Conservation (phyloP, 352 stramenopile species). For the Phytophthora sp. region DNA sequence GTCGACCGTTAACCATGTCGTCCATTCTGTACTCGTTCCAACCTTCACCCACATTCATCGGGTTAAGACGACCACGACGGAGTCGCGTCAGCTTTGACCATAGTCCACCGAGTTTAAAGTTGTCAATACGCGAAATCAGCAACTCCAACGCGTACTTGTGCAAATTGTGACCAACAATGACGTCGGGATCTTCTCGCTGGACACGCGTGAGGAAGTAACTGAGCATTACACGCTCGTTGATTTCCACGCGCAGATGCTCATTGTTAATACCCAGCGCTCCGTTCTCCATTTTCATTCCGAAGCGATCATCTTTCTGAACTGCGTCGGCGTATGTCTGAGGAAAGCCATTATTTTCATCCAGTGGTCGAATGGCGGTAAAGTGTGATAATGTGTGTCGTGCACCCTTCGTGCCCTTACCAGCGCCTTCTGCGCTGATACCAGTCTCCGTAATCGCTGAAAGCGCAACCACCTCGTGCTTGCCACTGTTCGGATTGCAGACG, state of each 20-base stretch:
- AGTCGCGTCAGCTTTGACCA: slow-evolving; percentile 88
- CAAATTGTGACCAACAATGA: slow-evolving; percentile 99
- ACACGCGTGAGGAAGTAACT: slow-evolving; percentile 92
- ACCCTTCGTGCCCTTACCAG: slow-evolving; percentile 43
- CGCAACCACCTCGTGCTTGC: slow-evolving; percentile 96
- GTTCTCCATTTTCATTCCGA: slow-evolving; percentile 53
- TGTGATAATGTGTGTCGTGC: slow-evolving; percentile 59
- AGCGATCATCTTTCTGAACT: slow-evolving; percentile 67
- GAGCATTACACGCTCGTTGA: slow-evolving; percentile 87
- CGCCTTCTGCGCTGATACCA: slow-evolving; percentile 73
- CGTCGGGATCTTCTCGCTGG: slow-evolving; percentile 97
- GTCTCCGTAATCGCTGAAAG: slow-evolving; percentile 82
- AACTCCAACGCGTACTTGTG: slow-evolving; percentile 98
- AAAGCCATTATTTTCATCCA: slow-evolving; percentile 71
- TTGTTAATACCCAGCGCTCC: slow-evolving; percentile 42
- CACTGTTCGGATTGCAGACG: slow-evolving; percentile 95
- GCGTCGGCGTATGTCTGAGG: slow-evolving; percentile 59
- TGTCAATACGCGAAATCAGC: slow-evolving; percentile 94
- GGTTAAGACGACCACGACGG: slow-evolving; percentile 73
- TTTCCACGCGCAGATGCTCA: slow-evolving; percentile 71
- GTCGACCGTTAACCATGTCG: slow-evolving; percentile 91
- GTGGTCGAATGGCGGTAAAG: slow-evolving; percentile 82
- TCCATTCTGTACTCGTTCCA: slow-evolving; percentile 92
- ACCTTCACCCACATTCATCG: slow-evolving; percentile 83
- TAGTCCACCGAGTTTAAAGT: slow-evolving; percentile 89